Evolutionary conservation across 768 basidiomycete species (phyloP), one percentile per base, ranked within the genome.

Genomic region (Russula virescens): DNA sequence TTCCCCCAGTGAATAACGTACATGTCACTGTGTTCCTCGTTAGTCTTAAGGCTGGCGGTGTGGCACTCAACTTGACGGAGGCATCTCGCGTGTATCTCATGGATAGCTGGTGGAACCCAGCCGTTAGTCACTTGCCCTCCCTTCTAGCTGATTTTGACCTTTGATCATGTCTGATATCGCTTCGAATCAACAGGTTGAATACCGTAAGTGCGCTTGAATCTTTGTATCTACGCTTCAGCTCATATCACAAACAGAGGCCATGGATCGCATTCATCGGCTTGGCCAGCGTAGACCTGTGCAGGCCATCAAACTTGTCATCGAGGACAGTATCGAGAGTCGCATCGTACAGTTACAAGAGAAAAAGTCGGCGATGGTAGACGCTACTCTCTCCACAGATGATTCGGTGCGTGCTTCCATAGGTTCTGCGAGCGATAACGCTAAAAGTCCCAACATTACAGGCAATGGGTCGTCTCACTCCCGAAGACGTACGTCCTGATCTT

Each of bases 41-140:
- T 69, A 91, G 88, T 65, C 78, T 99, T 71, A 98, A 97, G 74
- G 96, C 96, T 1, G 96, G 96, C 53, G 95, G 95, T 72, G 94
- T 94, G 5, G 92, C 91, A 3, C 79, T 96, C 54, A 94, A 94
- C 71, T 73, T 94, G 68, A 93, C 91, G 0, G 91, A 92, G 72
- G 94, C 94, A 0, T 93, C 91, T 38, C 89, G 91, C 28, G 94
- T 97, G 21, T 96, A 93, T 74, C 82, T 97, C 69, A 96, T 98
- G 94, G 96, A 96, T 72, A 91, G 89, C 67, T 96, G 93, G 93
- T 96, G 95, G 95, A 98, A 98, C 71, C 95, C 95, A 8, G 94
- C 94, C n/a, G 91, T 88, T 55, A 48, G 60, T 62, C 55, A 21
- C 43, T 34, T 3, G 38, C n/a, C 10, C 9, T 28, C 38, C 18